phyloP scores from a whole-genome alignment of 495 filamentous ascomycete genomes.

The Glutinoglossum americanum region DNA sequence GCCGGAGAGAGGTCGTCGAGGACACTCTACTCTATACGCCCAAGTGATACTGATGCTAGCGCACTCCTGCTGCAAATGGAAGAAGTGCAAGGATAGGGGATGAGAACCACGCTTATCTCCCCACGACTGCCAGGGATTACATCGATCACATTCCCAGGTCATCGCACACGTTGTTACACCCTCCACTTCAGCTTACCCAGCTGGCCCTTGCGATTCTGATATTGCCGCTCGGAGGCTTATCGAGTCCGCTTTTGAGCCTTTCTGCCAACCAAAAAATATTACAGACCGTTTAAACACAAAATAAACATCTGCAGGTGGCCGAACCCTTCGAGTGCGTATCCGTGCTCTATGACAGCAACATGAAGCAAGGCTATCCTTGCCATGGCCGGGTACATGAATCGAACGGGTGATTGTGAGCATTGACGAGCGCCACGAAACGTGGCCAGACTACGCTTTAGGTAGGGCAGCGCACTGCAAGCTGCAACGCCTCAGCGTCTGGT shows the following conservation, averaged over 20 bases:
- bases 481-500: constrained; percentile 2
- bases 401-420: constrained; percentile 2
- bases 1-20: background rate
- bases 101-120: background rate
- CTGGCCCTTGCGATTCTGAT: background rate
- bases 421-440: constrained; percentile 2
- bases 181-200: background rate
- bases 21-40: background rate
- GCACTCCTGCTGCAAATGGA: background rate
- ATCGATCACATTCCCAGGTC: constrained; percentile 1
- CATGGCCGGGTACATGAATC: background rate
- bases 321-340: background rate
- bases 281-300: background rate
- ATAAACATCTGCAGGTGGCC: background rate
- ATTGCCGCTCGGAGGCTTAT: background rate
- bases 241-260: background rate
- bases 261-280: background rate
- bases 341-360: background rate
- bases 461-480: background rate
- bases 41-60: background rate
- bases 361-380: constrained; percentile 1
- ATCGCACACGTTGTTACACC: background rate
- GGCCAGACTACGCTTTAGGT: constrained; percentile 1
- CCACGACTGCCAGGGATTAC: background rate
- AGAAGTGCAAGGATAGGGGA: background rate